These are phyloP conservation scores for Pilaira anomala DNA, from an alignment of 192 early-diverging fungal species.

Conservation along the genomic window DNA sequence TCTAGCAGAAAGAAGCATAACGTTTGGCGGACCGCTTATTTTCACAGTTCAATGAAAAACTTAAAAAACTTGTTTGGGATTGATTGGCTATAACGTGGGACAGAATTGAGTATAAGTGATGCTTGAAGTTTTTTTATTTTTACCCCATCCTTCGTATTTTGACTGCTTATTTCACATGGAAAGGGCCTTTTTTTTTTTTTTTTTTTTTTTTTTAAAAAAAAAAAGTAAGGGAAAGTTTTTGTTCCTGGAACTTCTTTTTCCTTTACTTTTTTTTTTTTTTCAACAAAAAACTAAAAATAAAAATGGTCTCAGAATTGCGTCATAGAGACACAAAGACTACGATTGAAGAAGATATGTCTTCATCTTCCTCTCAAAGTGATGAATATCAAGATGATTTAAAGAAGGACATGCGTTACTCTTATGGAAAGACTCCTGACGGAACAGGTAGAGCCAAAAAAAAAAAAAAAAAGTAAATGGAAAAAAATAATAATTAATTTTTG, in stretches of 20 bases:
- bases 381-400: slow-evolving; percentile 12
- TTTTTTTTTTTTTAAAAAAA: slow-evolving; percentile 4
- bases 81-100: neutral
- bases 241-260: neutral
- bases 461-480: too few species aligned
- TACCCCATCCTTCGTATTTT: slow-evolving; percentile 6
- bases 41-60: slow-evolving; percentile 13
- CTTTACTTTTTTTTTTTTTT: slow-evolving; percentile 1
- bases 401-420: slow-evolving; percentile 23
- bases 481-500: neutral
- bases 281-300: neutral
- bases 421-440: slow-evolving; percentile 41
- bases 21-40: neutral
- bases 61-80: slow-evolving; percentile 16
- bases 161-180: slow-evolving; percentile 8
- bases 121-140: neutral
- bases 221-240: too few species aligned
- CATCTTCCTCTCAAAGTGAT: slow-evolving; percentile 5
- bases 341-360: slow-evolving; percentile 11
- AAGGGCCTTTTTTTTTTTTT: neutral
- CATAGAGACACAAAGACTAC: neutral
- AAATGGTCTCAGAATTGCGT: slow-evolving; percentile 10
- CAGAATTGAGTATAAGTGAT: neutral
- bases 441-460: too few species aligned
- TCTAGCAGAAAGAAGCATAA: neutral